Conservation (phyloP, 192 early-diverging fungal genomes). For the Thoreauomyces humboldtii region DNA sequence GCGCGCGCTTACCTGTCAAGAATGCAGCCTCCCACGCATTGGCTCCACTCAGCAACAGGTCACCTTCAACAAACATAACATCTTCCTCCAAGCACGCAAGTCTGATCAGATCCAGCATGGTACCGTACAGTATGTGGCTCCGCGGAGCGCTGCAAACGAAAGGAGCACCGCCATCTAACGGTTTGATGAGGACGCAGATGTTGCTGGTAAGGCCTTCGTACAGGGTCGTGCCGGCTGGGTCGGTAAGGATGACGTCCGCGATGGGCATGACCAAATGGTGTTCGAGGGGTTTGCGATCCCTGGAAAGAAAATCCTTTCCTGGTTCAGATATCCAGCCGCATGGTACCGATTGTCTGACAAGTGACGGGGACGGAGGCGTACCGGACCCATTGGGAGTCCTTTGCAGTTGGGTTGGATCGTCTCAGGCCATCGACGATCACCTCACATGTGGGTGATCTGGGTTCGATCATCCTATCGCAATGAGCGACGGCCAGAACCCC, state of each 20-base stretch:
- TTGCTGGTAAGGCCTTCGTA: slow-evolving; percentile 13
- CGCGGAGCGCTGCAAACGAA: neutral
- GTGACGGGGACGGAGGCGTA: too few species aligned
- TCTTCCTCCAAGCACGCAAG: neutral
- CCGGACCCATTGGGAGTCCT: slow-evolving; percentile 11
- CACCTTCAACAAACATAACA: neutral
- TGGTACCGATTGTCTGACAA: too few species aligned
- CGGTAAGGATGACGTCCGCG: slow-evolving; percentile 3
- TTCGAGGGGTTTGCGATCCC: neutral
- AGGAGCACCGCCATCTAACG: neutral
- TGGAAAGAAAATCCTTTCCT: too few species aligned
- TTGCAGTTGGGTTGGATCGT: neutral
- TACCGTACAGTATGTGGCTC: neutral
- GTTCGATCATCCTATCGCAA: neutral
- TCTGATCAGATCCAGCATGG: neutral
- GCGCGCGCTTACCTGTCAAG: slow-evolving; percentile 1
- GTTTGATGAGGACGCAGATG: slow-evolving; percentile 3
- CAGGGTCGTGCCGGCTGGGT: neutral
- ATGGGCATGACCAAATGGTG: neutral
- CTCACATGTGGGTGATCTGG: neutral
- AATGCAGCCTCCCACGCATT: neutral
- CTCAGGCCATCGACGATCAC: neutral
- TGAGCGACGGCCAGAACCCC: neutral
- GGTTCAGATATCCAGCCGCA: too few species aligned
- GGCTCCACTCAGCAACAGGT: neutral